Base-by-base conservation (phyloP, 805 yeast genomes). In the Metschnikowia drakensbergensis region DNA sequence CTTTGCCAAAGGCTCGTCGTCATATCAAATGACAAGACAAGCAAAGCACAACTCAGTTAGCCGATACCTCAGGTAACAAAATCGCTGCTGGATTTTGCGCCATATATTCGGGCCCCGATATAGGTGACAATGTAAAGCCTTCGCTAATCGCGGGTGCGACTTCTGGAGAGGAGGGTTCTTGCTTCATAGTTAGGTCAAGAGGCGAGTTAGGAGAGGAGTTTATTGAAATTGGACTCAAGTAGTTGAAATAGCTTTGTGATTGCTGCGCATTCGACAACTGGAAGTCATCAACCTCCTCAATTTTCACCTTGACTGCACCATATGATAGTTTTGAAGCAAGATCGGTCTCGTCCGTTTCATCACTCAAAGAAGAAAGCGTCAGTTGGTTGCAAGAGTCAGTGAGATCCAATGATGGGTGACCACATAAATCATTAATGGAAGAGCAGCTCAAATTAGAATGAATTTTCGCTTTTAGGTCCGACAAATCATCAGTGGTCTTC, bases 81-180 rank as follows among this genome's bases (percentile, higher is more conserved):
- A 71, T 70, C 66, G 60, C 75, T 71, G 66, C 76, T 63, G 76
- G 71, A 71, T 70, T 69, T 68, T 71, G 75, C 75, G 65, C 75
- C 72, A 70, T 58, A 48, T 52, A 58, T 62, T 67, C 73, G 58
- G 53, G 52, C 48, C 59, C 54, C 53, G 52, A 52, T 35, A 55
- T 45, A 55, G 59, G 52, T 52, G 57, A 48, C 13, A 42, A 42
- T 13, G 32, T 40, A 43, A 48, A 51, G 46, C 39, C 39, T 42
- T 34, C 39, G 39, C 39, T 28, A 11, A 6, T 9, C 11, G 37
- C 6, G 39, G 39, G 35, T n/a, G 34, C n/a, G 37, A n/a, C 33
- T 35, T 42, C 39, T 17, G 46, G 46, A 17, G 52, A 53, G 13
- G 36, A 5, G 4, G 49, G 48, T 37, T 53, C 57, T 34, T 51